Base-by-base conservation (phyloP, 306 rosid species). In the Comarum palustre region DNA sequence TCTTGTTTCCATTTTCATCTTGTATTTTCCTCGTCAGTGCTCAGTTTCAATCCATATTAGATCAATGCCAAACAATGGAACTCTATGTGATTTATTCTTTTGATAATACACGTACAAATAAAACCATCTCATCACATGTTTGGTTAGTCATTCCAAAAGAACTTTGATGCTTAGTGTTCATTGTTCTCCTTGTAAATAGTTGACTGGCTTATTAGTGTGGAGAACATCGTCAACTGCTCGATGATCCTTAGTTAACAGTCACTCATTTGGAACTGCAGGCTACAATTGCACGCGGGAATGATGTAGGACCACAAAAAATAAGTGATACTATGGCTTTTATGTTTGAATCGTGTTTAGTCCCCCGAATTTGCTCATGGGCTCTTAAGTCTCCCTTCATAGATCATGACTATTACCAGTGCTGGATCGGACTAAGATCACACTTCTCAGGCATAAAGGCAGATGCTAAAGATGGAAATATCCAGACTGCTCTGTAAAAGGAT, bases 331-430 rank as follows among this genome's bases (percentile, higher is more conserved):
- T 91, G 97, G 98, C 97, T 3, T 94, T 91, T 57, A 94, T 94
- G 98, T 93, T 93, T 14, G 98, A 93, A 59, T 93, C 98, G 10
- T 69, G 94, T 79, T 79, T 93, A 64, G 91, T 91, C 60, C 97
- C 98, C 5, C 88, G 94, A 5, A 71, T 91, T 12, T 87, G 86
- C 79, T 55, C 68, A 43, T 91, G 91, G 91, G 97, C 97, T 27
- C 82, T 91, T 0, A 88, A 91, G 62, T 91, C 98, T n/a, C 96
- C 92, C 13, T 74, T 75, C 83, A 59, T 89, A 77, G 98, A 91
- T 77, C 90, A 17, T 73, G 92, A 94, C 71, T 94, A 94, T 78
- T 94, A 94, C 87, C 95, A 80, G 59, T 91, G 98, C 73, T 94
- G 98, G 98, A 89, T 84, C 48, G 97, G 98, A 46, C 66, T 91